Base-by-base conservation (phyloP, 2,329 filamentous ascomycete genomes). In the Aspergillus ruber region DNA sequence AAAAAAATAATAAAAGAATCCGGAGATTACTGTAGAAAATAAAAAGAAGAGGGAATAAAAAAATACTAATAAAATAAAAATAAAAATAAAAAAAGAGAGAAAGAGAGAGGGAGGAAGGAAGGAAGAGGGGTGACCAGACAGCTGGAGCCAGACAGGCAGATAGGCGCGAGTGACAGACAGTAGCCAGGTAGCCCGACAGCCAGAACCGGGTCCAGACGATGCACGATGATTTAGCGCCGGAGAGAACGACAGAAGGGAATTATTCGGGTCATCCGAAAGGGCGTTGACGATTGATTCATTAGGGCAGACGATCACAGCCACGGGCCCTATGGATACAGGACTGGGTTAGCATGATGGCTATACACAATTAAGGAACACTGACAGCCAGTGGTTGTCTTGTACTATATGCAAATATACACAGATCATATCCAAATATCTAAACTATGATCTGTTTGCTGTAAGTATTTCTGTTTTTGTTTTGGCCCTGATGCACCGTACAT, bases 151-250 rank as follows among this genome's bases (percentile, higher is more conserved):
- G 32, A 46, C 45, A 45, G 44, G 38, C 39, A 42, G 47, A 42
- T 45, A 49, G 48, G 42, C 46, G 49, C 51, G 50, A 52, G 50
- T 48, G 60, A 57, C 47, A 51, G 50, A 49, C 46, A 45, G 46
- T 53, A 49, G 50, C 44, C 53, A 48, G 46, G 49, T 10, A 38
- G 15, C 13, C 49, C 52, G 51, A 47, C 21, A 21, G 21, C 50
- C 54, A 50, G 57, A 56, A 56, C 59, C 57, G 56, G 60, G 56
- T 59, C 53, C 52, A 60, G 56, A 53, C 54, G 55, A 52, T 58
- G 57, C 55, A 56, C 57, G 56, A 53, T 49, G 44, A 54, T 46
- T 62, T 66, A 65, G 63, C 62, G 57, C 63, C 58, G 56, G 50
- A 56, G 39, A 52, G 46, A 54, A 51, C 56, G 57, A 64, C 52